Conservation (phyloP, 2,329 filamentous ascomycete species). For the Beauveria sp. region DNA sequence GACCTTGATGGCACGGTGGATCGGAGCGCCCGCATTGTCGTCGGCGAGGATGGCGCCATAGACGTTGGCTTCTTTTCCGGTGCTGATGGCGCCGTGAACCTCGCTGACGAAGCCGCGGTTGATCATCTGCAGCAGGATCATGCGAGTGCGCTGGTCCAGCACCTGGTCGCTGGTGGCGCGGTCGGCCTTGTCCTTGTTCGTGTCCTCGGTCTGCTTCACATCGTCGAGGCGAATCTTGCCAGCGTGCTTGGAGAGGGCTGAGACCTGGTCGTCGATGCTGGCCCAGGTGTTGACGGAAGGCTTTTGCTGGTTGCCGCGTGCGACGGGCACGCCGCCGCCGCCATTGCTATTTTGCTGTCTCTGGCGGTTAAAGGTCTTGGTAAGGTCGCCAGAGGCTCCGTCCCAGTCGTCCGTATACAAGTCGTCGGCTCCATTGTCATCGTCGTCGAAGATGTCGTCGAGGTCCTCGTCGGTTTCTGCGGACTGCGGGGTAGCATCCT, state of each 20-base stretch:
- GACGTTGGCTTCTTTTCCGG: conserved; percentile 96
- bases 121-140: conserved; percentile 94
- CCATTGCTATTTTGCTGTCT: conserved; percentile 50
- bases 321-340: conserved; percentile 39
- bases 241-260: conserved; percentile 76
- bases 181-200: conserved; percentile 80
- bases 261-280: conserved; percentile 80
- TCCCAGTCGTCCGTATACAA: conserved; percentile 49
- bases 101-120: conserved; percentile 84
- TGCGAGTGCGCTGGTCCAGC: conserved; percentile 84
- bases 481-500: conserved; percentile 16
- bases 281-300: conserved; percentile 72
- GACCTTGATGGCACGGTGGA: conserved; percentile 89
- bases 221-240: conserved; percentile 74
- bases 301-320: conserved; percentile 70
- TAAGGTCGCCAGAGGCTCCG: conserved; percentile 58
- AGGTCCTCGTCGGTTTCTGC: conserved; percentile 24
- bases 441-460: conserved; percentile 30
- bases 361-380: conserved; percentile 84
- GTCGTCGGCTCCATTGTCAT: conserved; percentile 56
- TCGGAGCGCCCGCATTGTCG: conserved; percentile 41
- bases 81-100: conserved; percentile 90
- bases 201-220: conserved; percentile 43
- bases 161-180: conserved; percentile 93
- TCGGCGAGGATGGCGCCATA: conserved; percentile 75